Conservation (phyloP, 1,284 basidiomycete species). For the Cryptococcus sp. region DNA sequence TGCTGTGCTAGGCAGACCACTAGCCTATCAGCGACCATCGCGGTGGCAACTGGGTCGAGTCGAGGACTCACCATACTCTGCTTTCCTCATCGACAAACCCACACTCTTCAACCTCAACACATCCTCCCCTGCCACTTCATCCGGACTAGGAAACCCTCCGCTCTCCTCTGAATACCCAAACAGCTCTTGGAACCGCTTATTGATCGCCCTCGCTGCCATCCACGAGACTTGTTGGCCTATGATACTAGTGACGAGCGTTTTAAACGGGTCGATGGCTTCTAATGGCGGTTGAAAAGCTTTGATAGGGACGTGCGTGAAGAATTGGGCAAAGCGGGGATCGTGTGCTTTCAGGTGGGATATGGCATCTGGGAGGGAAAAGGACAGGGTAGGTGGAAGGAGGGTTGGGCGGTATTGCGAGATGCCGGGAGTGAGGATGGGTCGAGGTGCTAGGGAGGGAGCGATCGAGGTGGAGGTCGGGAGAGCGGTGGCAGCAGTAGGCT, state of each 20-base stretch:
- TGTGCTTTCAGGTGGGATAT: slow-evolving; percentile 62
- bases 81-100: slow-evolving; percentile 72
- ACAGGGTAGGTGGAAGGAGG: slow-evolving; percentile 46
- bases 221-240: slow-evolving; percentile 87
- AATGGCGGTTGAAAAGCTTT: slow-evolving; percentile 25
- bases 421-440: neutral
- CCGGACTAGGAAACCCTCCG: slow-evolving; percentile 60
- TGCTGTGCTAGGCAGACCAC: slow-evolving; percentile 70
- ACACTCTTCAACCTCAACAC: slow-evolving; percentile 59
- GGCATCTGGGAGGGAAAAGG: slow-evolving; percentile 69
- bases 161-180: slow-evolving; percentile 54
- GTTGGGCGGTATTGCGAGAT: slow-evolving; percentile 6
- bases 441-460: neutral
- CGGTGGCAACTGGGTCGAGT: no score
- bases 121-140: slow-evolving; percentile 60
- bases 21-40: no score
- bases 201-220: slow-evolving; percentile 79
- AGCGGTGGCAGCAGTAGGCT: neutral
- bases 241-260: slow-evolving; percentile 63
- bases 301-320: slow-evolving; percentile 52
- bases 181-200: slow-evolving; percentile 70
- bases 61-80: slow-evolving; percentile 77
- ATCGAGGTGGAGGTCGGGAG: neutral
- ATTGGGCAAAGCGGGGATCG: slow-evolving; percentile 64
- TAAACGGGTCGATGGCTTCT: slow-evolving; percentile 41